phyloP scores from a whole-genome alignment of 73 alveolate genomes.

The Tetrahymena thermophila region DNA sequence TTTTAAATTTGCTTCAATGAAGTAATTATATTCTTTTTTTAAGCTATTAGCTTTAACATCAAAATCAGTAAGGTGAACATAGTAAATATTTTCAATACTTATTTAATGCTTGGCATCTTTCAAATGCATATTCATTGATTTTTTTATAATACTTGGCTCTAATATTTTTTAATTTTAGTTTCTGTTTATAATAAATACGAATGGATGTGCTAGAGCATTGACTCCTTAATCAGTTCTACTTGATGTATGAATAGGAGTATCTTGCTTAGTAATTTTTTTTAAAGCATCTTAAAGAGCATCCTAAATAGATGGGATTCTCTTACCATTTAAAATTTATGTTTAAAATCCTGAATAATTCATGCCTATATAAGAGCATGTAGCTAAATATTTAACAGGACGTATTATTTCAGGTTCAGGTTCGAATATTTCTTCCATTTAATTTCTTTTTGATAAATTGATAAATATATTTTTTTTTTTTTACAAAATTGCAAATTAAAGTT shows the following conservation, averaged over 20 bases:
- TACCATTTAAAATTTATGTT: background rate
- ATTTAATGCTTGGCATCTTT: background rate
- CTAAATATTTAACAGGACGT: background rate
- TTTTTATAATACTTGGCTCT: background rate
- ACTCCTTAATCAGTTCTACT: constrained; percentile 3
- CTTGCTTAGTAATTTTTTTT: background rate
- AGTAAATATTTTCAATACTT: background rate
- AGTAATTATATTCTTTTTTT: background rate
- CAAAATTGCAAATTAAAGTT: background rate
- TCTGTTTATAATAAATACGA: background rate
- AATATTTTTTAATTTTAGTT: background rate
- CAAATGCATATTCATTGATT: background rate
- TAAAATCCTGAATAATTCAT: background rate
- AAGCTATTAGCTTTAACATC: background rate
- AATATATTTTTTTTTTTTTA: background rate
- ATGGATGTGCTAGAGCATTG: background rate
- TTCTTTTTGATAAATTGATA: background rate
- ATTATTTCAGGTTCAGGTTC: background rate
- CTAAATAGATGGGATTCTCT: background rate
- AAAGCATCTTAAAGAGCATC: background rate
- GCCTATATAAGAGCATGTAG: background rate
- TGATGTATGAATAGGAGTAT: background rate
- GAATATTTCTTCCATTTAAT: background rate
- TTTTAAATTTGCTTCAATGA: background rate
- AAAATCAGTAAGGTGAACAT: background rate